Conservation (phyloP, 2,329 filamentous ascomycete genomes). For the Ophiosphaerella korrae region DNA sequence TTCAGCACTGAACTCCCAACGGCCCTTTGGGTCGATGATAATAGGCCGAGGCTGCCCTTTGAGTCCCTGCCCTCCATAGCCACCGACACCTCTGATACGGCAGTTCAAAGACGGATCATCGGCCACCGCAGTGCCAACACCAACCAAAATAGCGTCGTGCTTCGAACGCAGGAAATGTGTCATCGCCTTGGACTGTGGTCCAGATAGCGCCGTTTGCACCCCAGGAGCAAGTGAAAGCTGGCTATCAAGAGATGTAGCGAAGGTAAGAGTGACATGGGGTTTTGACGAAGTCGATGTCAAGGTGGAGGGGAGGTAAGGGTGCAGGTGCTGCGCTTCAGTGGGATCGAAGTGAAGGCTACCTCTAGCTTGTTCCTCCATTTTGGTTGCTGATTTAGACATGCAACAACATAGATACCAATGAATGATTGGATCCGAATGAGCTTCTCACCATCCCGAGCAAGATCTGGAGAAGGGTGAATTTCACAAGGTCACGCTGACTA, state of each 20-base stretch:
- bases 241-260: slow-evolving; percentile 87
- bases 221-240: slow-evolving; percentile 77
- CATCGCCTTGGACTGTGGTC: slow-evolving; percentile 84
- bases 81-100: slow-evolving; percentile 66
- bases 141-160: slow-evolving; percentile 85
- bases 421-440: too few relatives aligned
- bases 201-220: slow-evolving; percentile 81
- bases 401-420: too few relatives aligned
- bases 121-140: slow-evolving; percentile 80
- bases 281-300: slow-evolving; percentile 6
- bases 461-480: too few relatives aligned
- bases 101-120: slow-evolving; percentile 89
- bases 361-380: slow-evolving; percentile 12
- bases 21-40: slow-evolving; percentile 76
- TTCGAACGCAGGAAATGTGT: slow-evolving; percentile 85
- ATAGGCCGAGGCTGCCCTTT: slow-evolving; percentile 77
- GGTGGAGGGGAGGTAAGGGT: slow-evolving; percentile 54
- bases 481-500: slow-evolving; percentile 1
- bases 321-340: slow-evolving; percentile 53
- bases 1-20: slow-evolving; percentile 68
- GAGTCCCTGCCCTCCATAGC: slow-evolving; percentile 59
- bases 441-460: too few relatives aligned
- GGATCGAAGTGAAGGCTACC: slow-evolving; percentile 49
- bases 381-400: background rate
- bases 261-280: slow-evolving; percentile 71